Evolutionary conservation across 2,329 filamentous ascomycete species (phyloP).

Genomic region (Beauveria medogensis): DNA sequence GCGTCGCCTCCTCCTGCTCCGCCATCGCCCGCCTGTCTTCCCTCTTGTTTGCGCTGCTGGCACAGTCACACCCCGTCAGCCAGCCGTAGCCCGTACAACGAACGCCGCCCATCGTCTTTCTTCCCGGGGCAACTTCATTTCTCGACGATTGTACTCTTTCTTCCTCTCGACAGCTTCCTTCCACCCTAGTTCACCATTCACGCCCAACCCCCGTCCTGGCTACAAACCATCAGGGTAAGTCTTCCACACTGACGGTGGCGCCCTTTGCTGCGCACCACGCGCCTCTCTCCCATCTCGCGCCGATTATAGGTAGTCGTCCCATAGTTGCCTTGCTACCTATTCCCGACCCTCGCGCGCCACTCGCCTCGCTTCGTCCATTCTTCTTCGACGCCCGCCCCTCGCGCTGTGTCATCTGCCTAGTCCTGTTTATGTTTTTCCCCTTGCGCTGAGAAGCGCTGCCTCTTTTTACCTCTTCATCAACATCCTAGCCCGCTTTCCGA

Average conservation of each 20-base stretch:
- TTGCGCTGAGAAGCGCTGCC: neutral
- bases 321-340: neutral
- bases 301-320: neutral
- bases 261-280: neutral
- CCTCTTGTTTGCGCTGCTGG: constrained; percentile 6
- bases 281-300: neutral
- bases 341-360: neutral
- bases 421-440: too few species aligned
- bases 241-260: neutral
- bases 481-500: neutral
- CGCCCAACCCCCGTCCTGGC: neutral
- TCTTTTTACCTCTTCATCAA: neutral
- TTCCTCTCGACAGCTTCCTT: neutral
- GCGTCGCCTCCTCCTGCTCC: neutral
- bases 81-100: neutral
- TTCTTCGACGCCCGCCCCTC: neutral
- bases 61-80: constrained; percentile 5
- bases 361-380: neutral
- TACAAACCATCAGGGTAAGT: constrained; percentile 7
- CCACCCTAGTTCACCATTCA: neutral
- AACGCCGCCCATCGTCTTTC: neutral
- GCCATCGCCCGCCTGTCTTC: neutral
- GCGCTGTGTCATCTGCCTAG: neutral
- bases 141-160: too few species aligned
- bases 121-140: neutral